Evolutionary conservation across 306 rosid genomes (phyloP).

Genomic region (Neltuma alba): DNA sequence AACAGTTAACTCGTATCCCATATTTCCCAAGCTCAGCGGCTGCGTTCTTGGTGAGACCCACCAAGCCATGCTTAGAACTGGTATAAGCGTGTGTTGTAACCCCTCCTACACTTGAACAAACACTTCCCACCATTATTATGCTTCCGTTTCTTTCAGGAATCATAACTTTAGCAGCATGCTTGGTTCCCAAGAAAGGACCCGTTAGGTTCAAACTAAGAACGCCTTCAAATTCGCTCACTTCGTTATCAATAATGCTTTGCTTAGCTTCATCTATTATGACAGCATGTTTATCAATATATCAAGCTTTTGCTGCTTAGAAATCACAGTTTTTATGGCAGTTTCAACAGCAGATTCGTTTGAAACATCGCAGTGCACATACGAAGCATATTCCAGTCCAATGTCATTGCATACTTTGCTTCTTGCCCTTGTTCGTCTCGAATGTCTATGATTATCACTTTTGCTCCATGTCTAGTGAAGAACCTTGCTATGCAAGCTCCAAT

Average conservation of each 20-base stretch:
- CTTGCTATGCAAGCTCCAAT: conserved; percentile 37
- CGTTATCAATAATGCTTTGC: conserved; percentile 39
- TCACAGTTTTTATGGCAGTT: background rate
- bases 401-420: background rate
- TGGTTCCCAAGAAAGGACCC: conserved; percentile 46
- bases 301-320: conserved; percentile 43
- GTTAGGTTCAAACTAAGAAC: conserved; percentile 24
- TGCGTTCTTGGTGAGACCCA: conserved; percentile 37
- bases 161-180: conserved; percentile 46
- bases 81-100: conserved; percentile 42
- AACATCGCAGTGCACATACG: conserved; percentile 39
- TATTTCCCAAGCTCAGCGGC: conserved; percentile 36
- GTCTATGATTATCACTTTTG: conserved; percentile 42
- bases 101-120: conserved; percentile 35
- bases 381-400: background rate
- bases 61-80: conserved; percentile 40
- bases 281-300: conserved; percentile 65
- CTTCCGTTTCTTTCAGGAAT: conserved; percentile 32
- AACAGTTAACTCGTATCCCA: conserved; percentile 34
- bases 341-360: conserved; percentile 41
- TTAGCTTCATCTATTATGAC: background rate
- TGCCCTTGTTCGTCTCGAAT: conserved; percentile 34
- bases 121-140: conserved; percentile 37
- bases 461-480: conserved; percentile 41
- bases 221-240: conserved; percentile 30